Base-by-base conservation (phyloP, 2,329 filamentous ascomycete genomes). In the Boeremia lycopersici region DNA sequence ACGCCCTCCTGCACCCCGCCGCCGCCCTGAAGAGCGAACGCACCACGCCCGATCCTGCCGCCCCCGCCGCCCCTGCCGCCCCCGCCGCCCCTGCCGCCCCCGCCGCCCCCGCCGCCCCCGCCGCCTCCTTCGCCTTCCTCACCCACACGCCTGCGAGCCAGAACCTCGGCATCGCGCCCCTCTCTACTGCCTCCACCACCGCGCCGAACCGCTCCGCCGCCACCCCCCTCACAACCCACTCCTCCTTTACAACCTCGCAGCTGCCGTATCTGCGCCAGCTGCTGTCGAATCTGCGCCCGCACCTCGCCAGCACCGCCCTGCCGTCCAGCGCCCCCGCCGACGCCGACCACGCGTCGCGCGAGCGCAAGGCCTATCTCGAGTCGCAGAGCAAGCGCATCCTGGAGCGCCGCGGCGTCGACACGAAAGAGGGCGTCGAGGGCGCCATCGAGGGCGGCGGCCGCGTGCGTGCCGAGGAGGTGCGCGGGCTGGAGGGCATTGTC, bases 351-450 rank as follows among this genome's bases (percentile, higher is more conserved):
- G 78, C 39, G 9, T 83, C 87, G 34, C 83, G 86, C 48, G 87
- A 95, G 72, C 81, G 93, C 56, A 82, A 88, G 52, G 84, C 89
- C 62, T 98, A 98, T 72, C 87, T 98, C 43, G 93, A 97, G 76
- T 83, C 84, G 48, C 87, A 92, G 67, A 90, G 90, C 45, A 81
- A 86, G 62, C 82, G 89, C 56, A 90, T 96, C 71, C 78, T 97
- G 35, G 90, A 96, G 77, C 82, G 85, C 39, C 79, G 86, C 40
- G 89, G 89, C 0, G 76, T 93, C 52, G 88, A 91, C 57, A 72
- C 73, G 2, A 65, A 36, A 49, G 69, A 74, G 45, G 74, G 73
- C 8, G 73, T 71, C 11, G 73, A 73, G 35, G 69, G 69, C 0
- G 61, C 53, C 9, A 65, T 67, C 15, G 69, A 72, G 3, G 69